Percentiles rank a stretch among this genome's conserved stretches.
phyloP scores from a whole-genome alignment of 2,329 filamentous ascomycete genomes.

The Pyrenophora seminiperda region DNA sequence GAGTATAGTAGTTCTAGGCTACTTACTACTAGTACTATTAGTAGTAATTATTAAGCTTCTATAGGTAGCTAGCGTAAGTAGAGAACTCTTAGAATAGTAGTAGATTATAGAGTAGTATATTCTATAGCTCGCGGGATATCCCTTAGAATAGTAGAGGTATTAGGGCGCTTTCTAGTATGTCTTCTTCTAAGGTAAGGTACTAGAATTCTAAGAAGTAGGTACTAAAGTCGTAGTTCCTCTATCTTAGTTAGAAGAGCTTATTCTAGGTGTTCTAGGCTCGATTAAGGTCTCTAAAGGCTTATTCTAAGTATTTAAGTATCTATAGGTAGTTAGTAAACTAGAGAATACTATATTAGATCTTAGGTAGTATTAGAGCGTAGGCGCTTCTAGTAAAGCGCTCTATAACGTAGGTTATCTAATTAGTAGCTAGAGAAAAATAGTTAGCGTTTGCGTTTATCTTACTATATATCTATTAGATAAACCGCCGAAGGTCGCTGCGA shows the following conservation, averaged over 20 bases:
- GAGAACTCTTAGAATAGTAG: background rate
- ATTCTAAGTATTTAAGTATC: no score
- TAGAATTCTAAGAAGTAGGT: no score
- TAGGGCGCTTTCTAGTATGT: background rate
- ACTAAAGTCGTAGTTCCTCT: no score
- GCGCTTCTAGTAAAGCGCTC: no score
- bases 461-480: conserved; percentile 1
- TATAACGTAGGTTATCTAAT: background rate
- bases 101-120: background rate
- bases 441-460: background rate
- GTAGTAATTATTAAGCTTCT: no score
- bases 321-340: no score
- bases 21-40: no score
- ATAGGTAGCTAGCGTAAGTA: no score
- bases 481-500: no score
- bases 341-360: no score
- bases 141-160: background rate
- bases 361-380: no score
- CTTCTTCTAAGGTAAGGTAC: background rate
- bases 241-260: background rate
- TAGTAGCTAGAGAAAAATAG: background rate
- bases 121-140: background rate
- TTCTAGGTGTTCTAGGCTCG: background rate
- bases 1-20: no score
- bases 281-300: background rate